These are phyloP conservation scores for Trypanosomatidae sp. DNA, from an alignment of 208 protist genomes.

Conservation along the genomic window DNA sequence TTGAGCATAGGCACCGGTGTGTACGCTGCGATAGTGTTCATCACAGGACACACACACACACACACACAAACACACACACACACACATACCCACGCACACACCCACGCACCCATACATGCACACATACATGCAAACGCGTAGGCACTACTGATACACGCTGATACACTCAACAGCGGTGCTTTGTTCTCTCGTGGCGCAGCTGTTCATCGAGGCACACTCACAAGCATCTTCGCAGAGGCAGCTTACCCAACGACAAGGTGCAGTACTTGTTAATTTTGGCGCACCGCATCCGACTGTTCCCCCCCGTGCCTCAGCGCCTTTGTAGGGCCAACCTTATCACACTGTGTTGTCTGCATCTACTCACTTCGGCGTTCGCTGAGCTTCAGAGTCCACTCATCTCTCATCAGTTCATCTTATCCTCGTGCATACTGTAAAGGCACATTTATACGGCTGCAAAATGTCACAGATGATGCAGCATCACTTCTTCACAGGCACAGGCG, in stretches of 20 bases:
- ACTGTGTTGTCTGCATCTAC: background rate
- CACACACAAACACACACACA: background rate
- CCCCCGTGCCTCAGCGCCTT: background rate
- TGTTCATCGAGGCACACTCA: background rate
- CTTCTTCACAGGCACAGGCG: background rate
- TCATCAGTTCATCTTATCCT: background rate
- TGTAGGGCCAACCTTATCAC: background rate
- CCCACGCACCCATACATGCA: background rate
- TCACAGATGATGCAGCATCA: constrained; percentile 5
- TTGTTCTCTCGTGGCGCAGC: background rate
- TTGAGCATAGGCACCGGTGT: background rate
- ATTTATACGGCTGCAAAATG: background rate
- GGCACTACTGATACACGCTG: background rate
- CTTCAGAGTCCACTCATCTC: background rate
- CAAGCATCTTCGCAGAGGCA: background rate
- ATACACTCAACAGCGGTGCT: background rate
- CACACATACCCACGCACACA: background rate
- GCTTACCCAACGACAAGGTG: background rate
- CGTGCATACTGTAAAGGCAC: background rate
- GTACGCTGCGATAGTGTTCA: background rate
- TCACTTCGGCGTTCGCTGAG: background rate
- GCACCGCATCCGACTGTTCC: background rate
- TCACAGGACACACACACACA: background rate
- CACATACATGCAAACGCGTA: background rate
- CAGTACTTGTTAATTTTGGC: background rate